Percentiles rank a stretch among this genome's conserved stretches.
phyloP scores from a whole-genome alignment of 2,329 filamentous ascomycete species.

The Phaeosphaeria sp. region DNA sequence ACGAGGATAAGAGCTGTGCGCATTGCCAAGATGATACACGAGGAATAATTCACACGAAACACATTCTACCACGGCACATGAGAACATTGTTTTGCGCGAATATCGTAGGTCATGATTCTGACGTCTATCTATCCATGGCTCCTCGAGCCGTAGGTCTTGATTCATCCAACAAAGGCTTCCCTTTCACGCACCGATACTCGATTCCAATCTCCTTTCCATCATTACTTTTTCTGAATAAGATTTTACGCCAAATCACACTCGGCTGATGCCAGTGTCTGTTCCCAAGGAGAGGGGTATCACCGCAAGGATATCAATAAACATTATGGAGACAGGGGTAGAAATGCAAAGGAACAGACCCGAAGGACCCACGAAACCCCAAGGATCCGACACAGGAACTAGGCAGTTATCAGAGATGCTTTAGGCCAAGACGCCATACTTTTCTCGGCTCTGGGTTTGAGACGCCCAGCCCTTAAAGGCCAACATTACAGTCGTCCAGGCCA shows the following conservation, averaged over 20 bases:
- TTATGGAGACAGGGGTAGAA: conserved; percentile 20
- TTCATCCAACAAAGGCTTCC: background rate
- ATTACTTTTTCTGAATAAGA: conserved; percentile 11
- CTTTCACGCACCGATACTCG: background rate
- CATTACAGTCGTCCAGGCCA: conserved; percentile 81
- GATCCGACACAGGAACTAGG: background rate
- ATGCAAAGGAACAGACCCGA: background rate
- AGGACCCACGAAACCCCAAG: background rate
- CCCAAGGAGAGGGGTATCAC: conserved; percentile 37
- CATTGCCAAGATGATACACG: conserved; percentile 6
- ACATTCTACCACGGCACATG: background rate
- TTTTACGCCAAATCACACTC: background rate
- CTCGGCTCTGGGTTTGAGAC: conserved; percentile 44
- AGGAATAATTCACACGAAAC: background rate
- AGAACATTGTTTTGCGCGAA: background rate
- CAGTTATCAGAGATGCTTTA: conserved; percentile 9
- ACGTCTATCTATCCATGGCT: background rate
- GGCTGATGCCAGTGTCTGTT: background rate
- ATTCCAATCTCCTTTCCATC: conserved; percentile 9
- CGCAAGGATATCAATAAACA: conserved; percentile 38
- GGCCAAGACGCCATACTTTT: conserved; percentile 35
- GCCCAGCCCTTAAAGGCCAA: conserved; percentile 92
- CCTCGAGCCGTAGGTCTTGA: background rate
- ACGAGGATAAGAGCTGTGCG: conserved; percentile 12
- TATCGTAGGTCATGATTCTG: background rate